Percentiles rank a stretch among this genome's conserved stretches.
phyloP scores from a whole-genome alignment of 2,329 filamentous ascomycete genomes.

The Trichoderma koningii region DNA sequence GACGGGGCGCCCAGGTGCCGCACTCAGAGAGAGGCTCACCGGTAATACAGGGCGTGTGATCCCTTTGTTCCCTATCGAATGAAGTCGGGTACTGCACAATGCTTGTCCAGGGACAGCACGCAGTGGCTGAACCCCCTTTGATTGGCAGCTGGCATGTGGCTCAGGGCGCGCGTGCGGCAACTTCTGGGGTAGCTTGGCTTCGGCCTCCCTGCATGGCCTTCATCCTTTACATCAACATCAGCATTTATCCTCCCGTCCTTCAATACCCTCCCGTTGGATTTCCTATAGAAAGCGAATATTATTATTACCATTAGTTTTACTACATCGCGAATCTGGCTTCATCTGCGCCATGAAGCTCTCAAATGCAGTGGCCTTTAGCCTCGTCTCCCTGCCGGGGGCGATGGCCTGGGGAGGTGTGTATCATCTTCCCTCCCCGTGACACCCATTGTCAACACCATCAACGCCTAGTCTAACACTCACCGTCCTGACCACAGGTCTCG shows the following conservation, averaged over 20 bases:
- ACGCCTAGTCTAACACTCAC: constrained; percentile 1
- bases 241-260: not conserved
- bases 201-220: not conserved
- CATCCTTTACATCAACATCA: constrained; percentile 1
- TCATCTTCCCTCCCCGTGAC: constrained; percentile 1
- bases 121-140: constrained; percentile 8
- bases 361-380: constrained; percentile 36
- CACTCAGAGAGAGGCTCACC: not conserved
- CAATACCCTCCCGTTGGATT: not conserved
- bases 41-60: constrained; percentile 18
- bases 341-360: constrained; percentile 39
- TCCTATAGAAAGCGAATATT: not conserved
- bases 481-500: constrained; percentile 50
- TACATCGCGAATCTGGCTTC: not conserved
- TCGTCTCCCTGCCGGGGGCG: constrained; percentile 41
- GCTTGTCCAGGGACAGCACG: not conserved
- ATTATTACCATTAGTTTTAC: not conserved
- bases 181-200: constrained; percentile 18
- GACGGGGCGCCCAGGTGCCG: constrained; percentile 8
- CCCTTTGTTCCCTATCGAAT: not conserved
- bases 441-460: not conserved
- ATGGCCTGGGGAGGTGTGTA: constrained; percentile 48
- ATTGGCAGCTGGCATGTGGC: constrained; percentile 5
- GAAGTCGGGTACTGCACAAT: not conserved
- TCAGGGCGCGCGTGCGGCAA: not conserved